Evolutionary conservation across 441 rosid genomes (phyloP), one percentile per base, ranked within the genome.

Genomic region (Viola pubescens): DNA sequence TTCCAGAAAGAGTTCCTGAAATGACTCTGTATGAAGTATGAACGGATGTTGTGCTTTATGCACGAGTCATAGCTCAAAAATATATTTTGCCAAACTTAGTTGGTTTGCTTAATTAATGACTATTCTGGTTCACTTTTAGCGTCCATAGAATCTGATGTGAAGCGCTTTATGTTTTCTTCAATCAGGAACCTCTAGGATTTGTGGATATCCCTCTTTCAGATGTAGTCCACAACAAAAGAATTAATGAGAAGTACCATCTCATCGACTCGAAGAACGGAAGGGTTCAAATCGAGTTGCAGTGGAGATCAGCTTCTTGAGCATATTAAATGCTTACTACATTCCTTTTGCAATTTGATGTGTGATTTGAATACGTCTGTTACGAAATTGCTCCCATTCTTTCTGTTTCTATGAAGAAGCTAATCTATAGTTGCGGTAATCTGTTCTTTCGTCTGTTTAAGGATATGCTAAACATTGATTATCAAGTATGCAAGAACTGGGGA

Each of bases 201-300:
- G 71, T 82, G 52, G 87, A 80, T 62, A 82, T 92, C 54, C 72
- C 60, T 60, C 94, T 87, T 56, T 72, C 82, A 3, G 96, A 92
- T 69, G 98, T 84, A 13, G 83, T 92, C 60, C 79, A 56, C 86
- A 92, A 92, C 88, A 82, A 74, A 63, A 76, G 97, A 64, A 84
- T 86, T 77, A 89, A 89, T 52, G 89, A 87, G 85, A 85, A 73
- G 82, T 85, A 79, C 72, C 94, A 89, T 68, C 94, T 91, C 26
- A 91, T 91, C 56, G 95, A 87, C 82, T 92, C 98, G 0, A 92
- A 72, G 79, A 89, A 87, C 34, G 96, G 98, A 7, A 64, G 71
- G 74, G 77, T 92, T 71, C 97, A 85, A 69, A 67, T 92, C 43
- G 98, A 92, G 81, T 61, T 89, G 73, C 89, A 84, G 67, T 92